Percentiles rank a stretch among this genome's conserved stretches.
These are phyloP conservation scores for Curvularia lunata DNA, from an alignment of 2,329 filamentous ascomycete species.

Conservation along the genomic window DNA sequence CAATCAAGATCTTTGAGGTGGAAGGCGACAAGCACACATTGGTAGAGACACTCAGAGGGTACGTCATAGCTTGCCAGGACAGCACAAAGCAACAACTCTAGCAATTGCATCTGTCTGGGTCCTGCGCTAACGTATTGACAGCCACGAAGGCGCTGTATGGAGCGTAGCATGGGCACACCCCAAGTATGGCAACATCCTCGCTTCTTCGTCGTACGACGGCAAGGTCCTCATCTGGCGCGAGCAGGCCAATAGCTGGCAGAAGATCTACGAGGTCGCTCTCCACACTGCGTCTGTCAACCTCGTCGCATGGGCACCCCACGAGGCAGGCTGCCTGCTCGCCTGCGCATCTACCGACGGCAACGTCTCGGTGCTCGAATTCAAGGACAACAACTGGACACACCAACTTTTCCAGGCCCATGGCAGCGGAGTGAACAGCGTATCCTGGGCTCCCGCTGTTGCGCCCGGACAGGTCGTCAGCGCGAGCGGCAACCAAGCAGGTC, in stretches of 20 bases:
- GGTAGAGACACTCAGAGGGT: constrained; percentile 94
- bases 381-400: constrained; percentile 91
- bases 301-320: constrained; percentile 96
- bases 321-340: constrained; percentile 91
- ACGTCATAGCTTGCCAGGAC: constrained; percentile 42
- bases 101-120: background rate
- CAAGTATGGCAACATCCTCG: constrained; percentile 97
- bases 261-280: constrained; percentile 89
- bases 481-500: constrained; percentile 60
- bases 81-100: background rate
- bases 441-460: constrained; percentile 86
- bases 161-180: constrained; percentile 95
- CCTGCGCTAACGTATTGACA: constrained; percentile 49
- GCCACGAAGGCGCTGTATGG: constrained; percentile 97
- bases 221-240: constrained; percentile 99
- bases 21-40: constrained; percentile 90
- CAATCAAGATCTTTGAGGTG: constrained; percentile 99
- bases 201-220: constrained; percentile 93
- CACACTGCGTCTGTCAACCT: constrained; percentile 98
- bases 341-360: constrained; percentile 94
- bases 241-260: constrained; percentile 66
- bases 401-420: constrained; percentile 90
- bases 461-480: constrained; percentile 83
- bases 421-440: constrained; percentile 92
- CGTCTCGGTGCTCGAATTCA: constrained; percentile 94